Conservation (phyloP, 2,329 filamentous ascomycete species). For the Colletotrichum scovillei region DNA sequence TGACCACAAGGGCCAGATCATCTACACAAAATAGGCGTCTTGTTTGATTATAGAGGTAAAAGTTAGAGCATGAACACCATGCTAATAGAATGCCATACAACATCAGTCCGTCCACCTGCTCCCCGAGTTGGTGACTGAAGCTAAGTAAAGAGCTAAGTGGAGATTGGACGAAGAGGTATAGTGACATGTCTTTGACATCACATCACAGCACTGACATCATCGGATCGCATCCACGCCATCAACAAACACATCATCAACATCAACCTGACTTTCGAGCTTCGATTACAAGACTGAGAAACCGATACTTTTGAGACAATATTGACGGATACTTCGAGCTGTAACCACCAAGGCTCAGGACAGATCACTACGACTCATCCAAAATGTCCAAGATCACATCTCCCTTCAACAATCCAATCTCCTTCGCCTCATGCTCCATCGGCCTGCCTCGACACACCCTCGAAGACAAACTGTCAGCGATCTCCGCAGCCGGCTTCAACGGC, state of each 20-base stretch:
- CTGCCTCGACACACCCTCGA: conserved; percentile 60
- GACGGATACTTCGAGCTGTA: background rate
- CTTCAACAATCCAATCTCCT: conserved; percentile 54
- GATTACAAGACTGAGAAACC: too few species aligned
- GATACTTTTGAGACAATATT: background rate
- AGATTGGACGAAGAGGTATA: background rate
- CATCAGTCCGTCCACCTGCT: background rate
- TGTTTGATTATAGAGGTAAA: background rate
- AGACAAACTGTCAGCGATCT: conserved; percentile 70
- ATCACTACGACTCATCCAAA: background rate
- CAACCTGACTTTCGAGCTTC: too few species aligned
- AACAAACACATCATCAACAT: background rate
- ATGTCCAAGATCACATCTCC: background rate
- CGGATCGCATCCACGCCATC: background rate
- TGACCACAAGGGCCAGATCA: too few species aligned
- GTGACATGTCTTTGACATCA: conserved; percentile 33
- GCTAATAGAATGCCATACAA: background rate
- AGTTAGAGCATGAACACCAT: background rate
- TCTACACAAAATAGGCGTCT: too few species aligned
- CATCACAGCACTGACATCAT: conserved; percentile 34
- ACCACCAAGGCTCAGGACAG: too few species aligned
- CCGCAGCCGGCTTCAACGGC: conserved; percentile 72
- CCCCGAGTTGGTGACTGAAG: too few species aligned
- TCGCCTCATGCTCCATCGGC: conserved; percentile 66
- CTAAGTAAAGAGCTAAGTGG: background rate